Percentiles rank a stretch among this genome's conserved stretches.
These are phyloP conservation scores for Aspergillus sp. DNA, from an alignment of 2,329 filamentous ascomycete genomes.

Conservation along the genomic window DNA sequence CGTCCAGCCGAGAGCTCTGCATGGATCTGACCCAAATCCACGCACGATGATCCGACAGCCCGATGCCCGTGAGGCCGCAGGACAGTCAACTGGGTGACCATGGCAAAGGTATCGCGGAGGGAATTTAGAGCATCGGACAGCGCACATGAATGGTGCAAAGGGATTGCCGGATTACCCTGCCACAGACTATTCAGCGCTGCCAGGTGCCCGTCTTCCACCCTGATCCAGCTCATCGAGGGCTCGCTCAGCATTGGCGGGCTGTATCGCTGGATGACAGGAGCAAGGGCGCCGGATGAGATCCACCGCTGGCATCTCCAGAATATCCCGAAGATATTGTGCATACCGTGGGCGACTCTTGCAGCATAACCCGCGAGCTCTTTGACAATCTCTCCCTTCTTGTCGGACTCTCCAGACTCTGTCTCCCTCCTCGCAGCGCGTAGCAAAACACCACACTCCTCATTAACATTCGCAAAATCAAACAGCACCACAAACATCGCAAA, in stretches of 20 bases:
- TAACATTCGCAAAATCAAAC: background rate
- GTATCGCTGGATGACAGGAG: background rate
- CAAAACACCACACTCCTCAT: background rate
- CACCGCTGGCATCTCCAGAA: slow-evolving; percentile 8
- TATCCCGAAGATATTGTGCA: slow-evolving; percentile 1
- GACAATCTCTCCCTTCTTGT: background rate
- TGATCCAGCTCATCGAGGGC: background rate
- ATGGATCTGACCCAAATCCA: background rate
- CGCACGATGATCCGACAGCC: too few relatives aligned
- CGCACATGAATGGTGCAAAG: background rate
- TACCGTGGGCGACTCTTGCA: background rate
- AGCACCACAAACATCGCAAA: slow-evolving; percentile 4
- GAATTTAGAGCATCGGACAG: background rate
- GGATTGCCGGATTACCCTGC: background rate
- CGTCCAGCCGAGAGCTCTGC: background rate
- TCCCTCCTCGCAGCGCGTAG: background rate
- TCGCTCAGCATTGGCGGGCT: background rate
- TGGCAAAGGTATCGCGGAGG: slow-evolving; percentile 4
- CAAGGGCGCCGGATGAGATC: background rate
- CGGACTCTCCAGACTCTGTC: background rate
- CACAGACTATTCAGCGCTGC: background rate
- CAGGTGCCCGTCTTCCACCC: background rate
- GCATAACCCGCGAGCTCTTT: background rate
- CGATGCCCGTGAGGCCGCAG: background rate
- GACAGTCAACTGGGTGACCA: slow-evolving; percentile 7